These are phyloP conservation scores for Mycena leptocephala DNA, from an alignment of 768 basidiomycete species.

Conservation along the genomic window DNA sequence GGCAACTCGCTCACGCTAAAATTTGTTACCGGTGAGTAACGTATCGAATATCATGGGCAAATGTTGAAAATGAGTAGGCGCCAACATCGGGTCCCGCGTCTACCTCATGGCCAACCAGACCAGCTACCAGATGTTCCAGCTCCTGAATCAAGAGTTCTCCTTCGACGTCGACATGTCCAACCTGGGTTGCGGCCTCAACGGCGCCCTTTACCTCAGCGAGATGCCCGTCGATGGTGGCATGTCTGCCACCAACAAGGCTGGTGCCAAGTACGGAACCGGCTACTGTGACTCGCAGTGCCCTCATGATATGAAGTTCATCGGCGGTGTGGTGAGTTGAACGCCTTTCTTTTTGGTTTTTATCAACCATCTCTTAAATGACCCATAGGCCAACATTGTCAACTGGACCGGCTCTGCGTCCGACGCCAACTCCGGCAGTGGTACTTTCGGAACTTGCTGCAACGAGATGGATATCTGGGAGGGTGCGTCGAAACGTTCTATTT, in stretches of 20 bases:
- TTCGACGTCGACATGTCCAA: constrained; percentile 75
- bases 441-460: constrained; percentile 68
- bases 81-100: constrained; percentile 60
- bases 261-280: constrained; percentile 60
- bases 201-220: constrained; percentile 71
- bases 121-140: constrained; percentile 61
- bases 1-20: constrained; percentile 65
- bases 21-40: constrained; percentile 56
- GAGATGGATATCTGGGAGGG: constrained; percentile 74
- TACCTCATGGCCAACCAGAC: constrained; percentile 68
- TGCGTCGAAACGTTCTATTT: background rate
- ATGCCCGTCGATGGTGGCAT: constrained; percentile 72
- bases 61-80: background rate
- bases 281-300: constrained; percentile 68
- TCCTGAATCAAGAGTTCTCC: constrained; percentile 73
- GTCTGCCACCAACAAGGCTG: constrained; percentile 70
- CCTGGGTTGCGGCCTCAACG: constrained; percentile 73
- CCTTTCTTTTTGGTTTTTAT: background rate
- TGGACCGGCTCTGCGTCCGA: constrained; percentile 57
- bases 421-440: constrained; percentile 63
- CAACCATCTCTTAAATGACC: background rate
- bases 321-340: constrained; percentile 60
- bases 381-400: constrained; percentile 62
- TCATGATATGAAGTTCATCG: constrained; percentile 73
- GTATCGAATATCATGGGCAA: too few relatives aligned